Percentiles rank a stretch among this genome's conserved stretches.
phyloP scores from a whole-genome alignment of 805 yeast species.

The Spathaspora gorwiae region DNA sequence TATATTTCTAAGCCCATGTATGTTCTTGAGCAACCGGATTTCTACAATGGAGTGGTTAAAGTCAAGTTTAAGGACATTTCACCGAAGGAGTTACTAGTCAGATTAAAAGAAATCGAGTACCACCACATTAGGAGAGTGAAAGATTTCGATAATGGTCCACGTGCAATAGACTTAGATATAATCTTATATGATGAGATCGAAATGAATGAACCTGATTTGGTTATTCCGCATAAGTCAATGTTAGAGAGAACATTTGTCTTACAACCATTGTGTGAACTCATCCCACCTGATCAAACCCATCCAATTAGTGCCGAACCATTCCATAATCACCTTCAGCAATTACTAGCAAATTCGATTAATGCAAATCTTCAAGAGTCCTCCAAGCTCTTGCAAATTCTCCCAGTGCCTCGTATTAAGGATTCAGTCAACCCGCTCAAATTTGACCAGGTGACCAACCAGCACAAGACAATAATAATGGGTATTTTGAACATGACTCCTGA shows the following conservation, averaged over 20 bases:
- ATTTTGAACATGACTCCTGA: slow-evolving; percentile 89
- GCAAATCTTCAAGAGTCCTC: slow-evolving; percentile 48
- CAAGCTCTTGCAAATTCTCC: slow-evolving; percentile 47
- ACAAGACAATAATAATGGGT: slow-evolving; percentile 75
- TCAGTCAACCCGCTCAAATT: slow-evolving; percentile 24
- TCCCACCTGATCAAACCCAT: slow-evolving; percentile 62
- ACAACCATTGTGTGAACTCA: slow-evolving; percentile 79
- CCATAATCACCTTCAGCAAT: slow-evolving; percentile 58
- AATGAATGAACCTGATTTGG: slow-evolving; percentile 53
- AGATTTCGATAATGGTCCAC: slow-evolving; percentile 83
- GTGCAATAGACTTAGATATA: slow-evolving; percentile 87
- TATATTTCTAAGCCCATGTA: slow-evolving; percentile 95
- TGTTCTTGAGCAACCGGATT: slow-evolving; percentile 69
- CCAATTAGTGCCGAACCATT: slow-evolving; percentile 86
- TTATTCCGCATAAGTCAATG: slow-evolving; percentile 84
- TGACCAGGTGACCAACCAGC: slow-evolving; percentile 41
- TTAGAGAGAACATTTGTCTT: slow-evolving; percentile 86
- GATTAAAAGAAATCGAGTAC: slow-evolving; percentile 76
- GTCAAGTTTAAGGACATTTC: slow-evolving; percentile 49
- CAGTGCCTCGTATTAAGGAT: slow-evolving; percentile 27
- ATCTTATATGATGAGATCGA: slow-evolving; percentile 61
- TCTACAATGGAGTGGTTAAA: slow-evolving; percentile 78
- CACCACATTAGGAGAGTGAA: slow-evolving; percentile 66
- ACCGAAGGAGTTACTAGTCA: slow-evolving; percentile 61
- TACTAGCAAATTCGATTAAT: slow-evolving; percentile 32